Conservation (phyloP, 108 stramenopile genomes). For the Cylindrotheca closterium region DNA sequence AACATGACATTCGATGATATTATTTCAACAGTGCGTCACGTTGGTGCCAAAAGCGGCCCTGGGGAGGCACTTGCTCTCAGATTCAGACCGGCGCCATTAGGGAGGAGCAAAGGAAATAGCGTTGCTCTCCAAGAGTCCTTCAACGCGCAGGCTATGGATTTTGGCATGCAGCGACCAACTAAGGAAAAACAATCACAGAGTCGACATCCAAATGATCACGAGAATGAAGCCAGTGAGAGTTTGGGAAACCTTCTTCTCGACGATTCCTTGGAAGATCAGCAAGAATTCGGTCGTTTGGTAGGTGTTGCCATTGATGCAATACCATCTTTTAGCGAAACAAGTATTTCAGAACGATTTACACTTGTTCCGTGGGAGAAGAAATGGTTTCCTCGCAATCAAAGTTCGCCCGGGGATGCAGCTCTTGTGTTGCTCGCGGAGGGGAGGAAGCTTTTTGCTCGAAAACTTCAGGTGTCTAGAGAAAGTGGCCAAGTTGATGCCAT, state of each 20-base stretch:
- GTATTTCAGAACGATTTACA: conserved; percentile 34
- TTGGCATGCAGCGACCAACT: neutral
- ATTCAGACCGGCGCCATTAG: conserved; percentile 45
- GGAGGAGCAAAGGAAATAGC: conserved; percentile 38
- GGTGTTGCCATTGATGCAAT: conserved; percentile 49
- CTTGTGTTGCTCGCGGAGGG: conserved; percentile 47
- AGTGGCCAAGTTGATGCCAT: conserved; percentile 53
- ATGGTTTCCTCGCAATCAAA: conserved; percentile 28
- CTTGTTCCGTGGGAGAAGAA: conserved; percentile 61
- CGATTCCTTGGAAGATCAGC: conserved; percentile 57
- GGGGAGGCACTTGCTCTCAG: conserved; percentile 58
- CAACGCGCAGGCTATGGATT: conserved; percentile 7
- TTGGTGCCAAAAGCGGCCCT: conserved; percentile 54
- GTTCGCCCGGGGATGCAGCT: conserved; percentile 48
- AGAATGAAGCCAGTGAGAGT: conserved; percentile 22
- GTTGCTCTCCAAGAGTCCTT: conserved; percentile 30
- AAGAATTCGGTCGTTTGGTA: conserved; percentile 72
- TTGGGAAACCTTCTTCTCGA: conserved; percentile 50
- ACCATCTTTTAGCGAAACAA: conserved; percentile 5
- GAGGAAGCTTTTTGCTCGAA: conserved; percentile 41
- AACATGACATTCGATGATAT: conserved; percentile 76
- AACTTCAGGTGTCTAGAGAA: conserved; percentile 49
- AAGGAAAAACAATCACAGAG: conserved; percentile 2
- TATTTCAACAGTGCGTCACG: conserved; percentile 72
- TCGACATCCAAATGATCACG: neutral